phyloP scores from a whole-genome alignment of 2,329 filamentous ascomycete species.

The Dactylellina haptotyla region DNA sequence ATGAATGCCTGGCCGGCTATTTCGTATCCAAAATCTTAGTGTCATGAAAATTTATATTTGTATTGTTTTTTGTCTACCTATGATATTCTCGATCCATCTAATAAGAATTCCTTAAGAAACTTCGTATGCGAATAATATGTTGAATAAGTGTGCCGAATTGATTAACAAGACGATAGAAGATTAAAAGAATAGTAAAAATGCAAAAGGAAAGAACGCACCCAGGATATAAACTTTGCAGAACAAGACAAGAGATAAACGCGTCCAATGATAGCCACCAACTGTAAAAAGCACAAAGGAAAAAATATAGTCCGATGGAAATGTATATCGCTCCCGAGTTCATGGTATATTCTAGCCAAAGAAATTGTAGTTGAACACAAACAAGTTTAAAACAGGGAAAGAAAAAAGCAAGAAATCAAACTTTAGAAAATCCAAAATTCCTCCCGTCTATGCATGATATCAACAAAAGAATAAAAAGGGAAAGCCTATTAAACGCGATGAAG shows the following conservation, averaged over 20 bases:
- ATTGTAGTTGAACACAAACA: constrained; percentile 16
- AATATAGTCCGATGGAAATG: constrained; percentile 18
- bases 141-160: constrained; percentile 4
- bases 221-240: constrained; percentile 37
- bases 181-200: constrained; percentile 36
- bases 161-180: constrained; percentile 18
- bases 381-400: too few relatives aligned
- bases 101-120: constrained; percentile 26
- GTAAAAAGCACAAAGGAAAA: constrained; percentile 19
- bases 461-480: constrained; percentile 22
- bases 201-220: constrained; percentile 36
- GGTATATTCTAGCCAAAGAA: constrained; percentile 53
- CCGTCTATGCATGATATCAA: constrained; percentile 51
- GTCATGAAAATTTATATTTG: constrained; percentile 15
- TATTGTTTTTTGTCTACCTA: constrained; percentile 35
- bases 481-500: not conserved
- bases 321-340: constrained; percentile 49
- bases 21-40: not conserved
- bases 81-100: constrained; percentile 31
- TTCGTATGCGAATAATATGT: constrained; percentile 50
- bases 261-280: constrained; percentile 22
- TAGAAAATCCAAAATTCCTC: constrained; percentile 47
- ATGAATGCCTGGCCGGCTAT: not conserved
- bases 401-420: constrained; percentile 6
- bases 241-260: not conserved